A percentile compares a stretch with the other conserved stretches of the same genome.
These are phyloP conservation scores for Nigrospora sphaerica DNA, from an alignment of 2,329 filamentous ascomycete genomes.

Conservation along the genomic window DNA sequence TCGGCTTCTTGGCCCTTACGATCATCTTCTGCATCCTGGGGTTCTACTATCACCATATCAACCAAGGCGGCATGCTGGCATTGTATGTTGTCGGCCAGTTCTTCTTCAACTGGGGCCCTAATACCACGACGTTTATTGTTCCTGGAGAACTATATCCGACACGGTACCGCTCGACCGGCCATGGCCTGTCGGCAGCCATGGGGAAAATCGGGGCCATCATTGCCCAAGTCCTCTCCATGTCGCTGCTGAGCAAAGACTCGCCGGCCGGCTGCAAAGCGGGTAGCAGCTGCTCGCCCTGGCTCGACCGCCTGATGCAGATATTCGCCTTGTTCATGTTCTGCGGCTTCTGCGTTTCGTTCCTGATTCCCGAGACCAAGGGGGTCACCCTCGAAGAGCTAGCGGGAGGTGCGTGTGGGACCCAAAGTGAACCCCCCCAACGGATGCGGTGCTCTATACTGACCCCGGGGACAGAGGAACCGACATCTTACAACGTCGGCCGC, in stretches of 20 bases:
- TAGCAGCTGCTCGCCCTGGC: slow-evolving; percentile 46
- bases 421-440: too few species aligned
- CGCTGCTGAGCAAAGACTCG: slow-evolving; percentile 51
- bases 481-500: slow-evolving; percentile 46
- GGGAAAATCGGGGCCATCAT: slow-evolving; percentile 64
- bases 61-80: slow-evolving; percentile 42
- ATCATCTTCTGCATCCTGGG: slow-evolving; percentile 56
- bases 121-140: slow-evolving; percentile 59
- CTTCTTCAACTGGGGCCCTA: slow-evolving; percentile 61
- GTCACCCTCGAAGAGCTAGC: slow-evolving; percentile 65
- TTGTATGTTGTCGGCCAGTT: slow-evolving; percentile 60
- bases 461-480: slow-evolving; percentile 42
- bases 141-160: slow-evolving; percentile 61
- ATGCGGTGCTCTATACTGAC: too few species aligned
- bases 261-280: slow-evolving; percentile 37
- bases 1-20: slow-evolving; percentile 55
- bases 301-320: slow-evolving; percentile 69
- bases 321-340: slow-evolving; percentile 76
- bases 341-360: slow-evolving; percentile 58
- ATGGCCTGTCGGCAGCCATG: slow-evolving; percentile 59
- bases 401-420: slow-evolving; percentile 25
- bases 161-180: slow-evolving; percentile 53
- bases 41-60: slow-evolving; percentile 46
- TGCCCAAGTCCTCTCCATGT: slow-evolving; percentile 58
- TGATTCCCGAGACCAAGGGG: slow-evolving; percentile 74